Percentiles rank a stretch among this genome's conserved stretches.
phyloP scores from a whole-genome alignment of 1,284 basidiomycete species.

The Apiotrichum gamsii region DNA sequence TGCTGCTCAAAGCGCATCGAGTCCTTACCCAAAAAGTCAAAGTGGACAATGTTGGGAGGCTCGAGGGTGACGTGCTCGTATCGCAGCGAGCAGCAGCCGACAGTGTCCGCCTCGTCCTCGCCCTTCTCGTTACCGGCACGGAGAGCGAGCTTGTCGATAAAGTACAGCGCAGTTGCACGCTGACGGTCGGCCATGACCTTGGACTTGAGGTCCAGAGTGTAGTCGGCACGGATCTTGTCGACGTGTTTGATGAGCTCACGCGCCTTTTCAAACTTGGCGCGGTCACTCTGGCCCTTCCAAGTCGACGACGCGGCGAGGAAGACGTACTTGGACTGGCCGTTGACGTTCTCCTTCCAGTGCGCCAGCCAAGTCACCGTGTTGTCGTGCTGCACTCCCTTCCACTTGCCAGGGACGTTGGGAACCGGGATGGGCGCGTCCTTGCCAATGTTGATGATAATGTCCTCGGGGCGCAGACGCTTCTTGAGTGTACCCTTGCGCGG shows the following conservation, averaged over 20 bases:
- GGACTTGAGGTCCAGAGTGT: slow-evolving; percentile 71
- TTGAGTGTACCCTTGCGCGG: slow-evolving; percentile 96
- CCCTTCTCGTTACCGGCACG: slow-evolving; percentile 98
- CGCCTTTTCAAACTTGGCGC: slow-evolving; percentile 93
- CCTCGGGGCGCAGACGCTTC: slow-evolving; percentile 81
- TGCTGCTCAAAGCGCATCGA: slow-evolving; percentile 92
- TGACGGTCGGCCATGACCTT: slow-evolving; percentile 90
- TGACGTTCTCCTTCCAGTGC: slow-evolving; percentile 94
- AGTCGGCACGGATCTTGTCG: slow-evolving; percentile 79
- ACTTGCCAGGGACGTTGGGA: slow-evolving; percentile 81
- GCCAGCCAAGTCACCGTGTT: slow-evolving; percentile 96
- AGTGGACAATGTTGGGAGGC: slow-evolving; percentile 71
- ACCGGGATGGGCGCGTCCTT: slow-evolving; percentile 63
- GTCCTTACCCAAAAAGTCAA: slow-evolving; percentile 97
- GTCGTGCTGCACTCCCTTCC: slow-evolving; percentile 78
- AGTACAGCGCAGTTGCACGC: slow-evolving; percentile 92
- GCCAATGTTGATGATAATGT: slow-evolving; percentile 90
- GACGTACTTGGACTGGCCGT: slow-evolving; percentile 88
- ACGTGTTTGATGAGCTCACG: slow-evolving; percentile 87
- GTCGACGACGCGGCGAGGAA: slow-evolving; percentile 90
- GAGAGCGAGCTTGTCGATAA: slow-evolving; percentile 89
- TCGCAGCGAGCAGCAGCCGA: slow-evolving; percentile 91
- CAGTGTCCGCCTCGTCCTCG: slow-evolving; percentile 94
- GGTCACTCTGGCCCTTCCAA: slow-evolving; percentile 92
- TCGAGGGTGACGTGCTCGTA: slow-evolving; percentile 90